Conservation (phyloP, 2,329 filamentous ascomycete genomes). For the Nigrograna mackinnonii region DNA sequence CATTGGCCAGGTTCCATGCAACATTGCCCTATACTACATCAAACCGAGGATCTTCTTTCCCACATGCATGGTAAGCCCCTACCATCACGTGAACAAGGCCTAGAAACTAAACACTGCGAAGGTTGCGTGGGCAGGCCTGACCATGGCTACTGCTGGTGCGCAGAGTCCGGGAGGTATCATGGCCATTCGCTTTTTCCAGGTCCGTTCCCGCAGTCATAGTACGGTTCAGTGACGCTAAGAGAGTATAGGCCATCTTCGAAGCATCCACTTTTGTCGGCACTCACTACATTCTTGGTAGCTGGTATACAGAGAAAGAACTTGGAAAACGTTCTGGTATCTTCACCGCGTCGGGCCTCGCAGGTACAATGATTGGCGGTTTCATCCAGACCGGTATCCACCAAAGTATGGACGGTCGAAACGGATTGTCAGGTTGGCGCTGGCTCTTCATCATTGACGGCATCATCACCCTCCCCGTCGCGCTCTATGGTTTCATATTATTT, state of each 20-base stretch:
- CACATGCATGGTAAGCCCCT: conserved; percentile 59
- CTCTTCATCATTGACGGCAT: conserved; percentile 53
- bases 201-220: background rate
- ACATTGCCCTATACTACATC: conserved; percentile 62
- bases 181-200: conserved; percentile 58
- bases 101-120: conserved; percentile 14
- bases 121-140: conserved; percentile 64
- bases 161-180: conserved; percentile 60
- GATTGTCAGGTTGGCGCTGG: conserved; percentile 57
- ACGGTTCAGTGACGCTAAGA: background rate
- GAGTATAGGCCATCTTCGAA: conserved; percentile 55
- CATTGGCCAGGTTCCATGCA: conserved; percentile 55
- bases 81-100: background rate
- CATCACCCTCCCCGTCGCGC: conserved; percentile 56
- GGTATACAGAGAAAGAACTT: conserved; percentile 65
- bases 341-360: conserved; percentile 62
- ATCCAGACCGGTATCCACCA: background rate
- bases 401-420: conserved; percentile 53
- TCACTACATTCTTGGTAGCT: conserved; percentile 62
- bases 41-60: conserved; percentile 68
- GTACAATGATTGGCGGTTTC: conserved; percentile 45
- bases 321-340: conserved; percentile 66
- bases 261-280: conserved; percentile 60
- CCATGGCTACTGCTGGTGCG: conserved; percentile 62
- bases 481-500: conserved; percentile 21